Evolutionary conservation across 306 rosid genomes (phyloP).

Genomic region (Pterocarpus macrocarpus): DNA sequence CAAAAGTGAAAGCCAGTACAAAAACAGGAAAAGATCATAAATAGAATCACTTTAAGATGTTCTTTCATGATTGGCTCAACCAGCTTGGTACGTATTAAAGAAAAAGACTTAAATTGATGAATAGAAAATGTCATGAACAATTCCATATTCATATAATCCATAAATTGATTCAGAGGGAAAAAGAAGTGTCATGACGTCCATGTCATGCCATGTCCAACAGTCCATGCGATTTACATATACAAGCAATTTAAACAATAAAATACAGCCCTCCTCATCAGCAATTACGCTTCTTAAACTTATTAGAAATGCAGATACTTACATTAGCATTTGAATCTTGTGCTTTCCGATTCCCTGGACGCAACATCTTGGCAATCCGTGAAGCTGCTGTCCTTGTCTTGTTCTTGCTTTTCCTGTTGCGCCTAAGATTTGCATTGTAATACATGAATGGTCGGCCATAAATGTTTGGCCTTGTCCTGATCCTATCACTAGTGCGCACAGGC

Average conservation of each 20-base stretch:
- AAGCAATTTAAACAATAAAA: not conserved
- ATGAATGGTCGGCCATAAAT: slow-evolving; percentile 61
- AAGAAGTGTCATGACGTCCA: not conserved
- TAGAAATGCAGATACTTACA: slow-evolving; percentile 44
- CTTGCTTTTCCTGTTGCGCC: slow-evolving; percentile 63
- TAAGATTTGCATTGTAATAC: slow-evolving; percentile 55
- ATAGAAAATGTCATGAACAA: not conserved
- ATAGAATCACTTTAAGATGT: not conserved
- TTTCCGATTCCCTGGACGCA: slow-evolving; percentile 58
- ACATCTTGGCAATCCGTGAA: slow-evolving; percentile 78
- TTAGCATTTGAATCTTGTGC: slow-evolving; percentile 50
- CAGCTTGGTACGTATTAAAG: not conserved
- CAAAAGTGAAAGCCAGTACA: not conserved
- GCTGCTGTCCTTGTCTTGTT: slow-evolving; percentile 81
- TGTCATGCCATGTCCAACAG: slow-evolving; percentile 10
- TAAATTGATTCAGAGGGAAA: slow-evolving; percentile 4
- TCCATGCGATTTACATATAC: not conserved
- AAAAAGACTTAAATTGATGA: not conserved
- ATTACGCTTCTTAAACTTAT: slow-evolving; percentile 31
- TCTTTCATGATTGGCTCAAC: slow-evolving; percentile 7
- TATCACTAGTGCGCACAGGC: slow-evolving; percentile 80
- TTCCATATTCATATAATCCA: slow-evolving; percentile 11
- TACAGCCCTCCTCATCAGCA: not conserved
- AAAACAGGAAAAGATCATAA: not conserved
- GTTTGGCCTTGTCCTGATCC: slow-evolving; percentile 71